phyloP scores from a whole-genome alignment of 2,329 filamentous ascomycete genomes.

The Fusarium annulatum region DNA sequence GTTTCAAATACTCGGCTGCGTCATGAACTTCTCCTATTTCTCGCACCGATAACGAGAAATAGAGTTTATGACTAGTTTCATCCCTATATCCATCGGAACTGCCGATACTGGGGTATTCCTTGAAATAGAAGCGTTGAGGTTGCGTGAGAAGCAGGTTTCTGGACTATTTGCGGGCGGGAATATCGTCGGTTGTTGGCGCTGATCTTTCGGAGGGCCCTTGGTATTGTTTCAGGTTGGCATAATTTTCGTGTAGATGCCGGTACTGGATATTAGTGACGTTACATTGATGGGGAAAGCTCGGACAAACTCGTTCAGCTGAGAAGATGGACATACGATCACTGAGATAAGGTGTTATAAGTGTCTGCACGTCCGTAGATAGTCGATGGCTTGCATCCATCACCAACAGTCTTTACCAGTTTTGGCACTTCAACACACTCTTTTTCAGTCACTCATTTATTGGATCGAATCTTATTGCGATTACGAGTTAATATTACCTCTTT shows the following conservation, averaged over 20 bases:
- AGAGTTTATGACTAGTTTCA: constrained; percentile 24
- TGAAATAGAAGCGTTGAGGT: too few species aligned
- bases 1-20: constrained; percentile 1
- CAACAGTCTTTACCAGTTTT: neutral
- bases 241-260: neutral
- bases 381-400: neutral
- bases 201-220: neutral
- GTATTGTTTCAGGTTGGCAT: constrained; percentile 15
- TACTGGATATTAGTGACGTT: neutral
- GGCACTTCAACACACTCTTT: neutral
- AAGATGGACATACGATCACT: fast-evolving
- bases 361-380: neutral
- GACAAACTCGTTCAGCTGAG: neutral
- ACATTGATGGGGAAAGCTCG: neutral
- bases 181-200: neutral
- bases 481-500: neutral
- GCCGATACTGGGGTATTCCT: neutral
- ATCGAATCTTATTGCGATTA: neutral
- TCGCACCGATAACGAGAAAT: neutral
- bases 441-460: neutral
- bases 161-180: too few species aligned
- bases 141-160: neutral
- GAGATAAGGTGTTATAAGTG: neutral
- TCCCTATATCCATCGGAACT: neutral
- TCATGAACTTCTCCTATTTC: neutral